A percentile compares a stretch with the other conserved stretches of the same genome.
Conservation (phyloP, 1,139 yeast species). For the Magnusiomyces sp. region DNA sequence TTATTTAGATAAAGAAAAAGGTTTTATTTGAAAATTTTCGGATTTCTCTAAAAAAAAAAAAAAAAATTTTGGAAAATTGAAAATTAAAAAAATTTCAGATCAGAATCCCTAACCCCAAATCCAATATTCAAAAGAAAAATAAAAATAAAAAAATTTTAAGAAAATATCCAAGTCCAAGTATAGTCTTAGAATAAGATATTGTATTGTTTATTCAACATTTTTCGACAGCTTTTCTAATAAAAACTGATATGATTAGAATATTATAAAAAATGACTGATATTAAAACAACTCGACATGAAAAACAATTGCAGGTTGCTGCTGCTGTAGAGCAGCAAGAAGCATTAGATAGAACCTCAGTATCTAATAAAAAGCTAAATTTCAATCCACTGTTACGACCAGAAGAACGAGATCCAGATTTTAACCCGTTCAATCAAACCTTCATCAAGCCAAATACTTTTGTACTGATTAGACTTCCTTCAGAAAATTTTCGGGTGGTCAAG, state of each 20-base stretch:
- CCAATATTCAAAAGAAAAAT: not conserved
- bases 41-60: not conserved
- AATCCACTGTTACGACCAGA: not conserved
- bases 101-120: too few species aligned
- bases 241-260: not conserved
- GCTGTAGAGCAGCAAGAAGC: too few species aligned
- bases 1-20: not conserved
- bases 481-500: conserved; percentile 62
- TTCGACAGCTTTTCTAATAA: not conserved
- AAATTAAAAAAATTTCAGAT: not conserved
- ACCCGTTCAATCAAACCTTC: conserved; percentile 10
- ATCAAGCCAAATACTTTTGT: conserved; percentile 49
- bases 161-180: too few species aligned
- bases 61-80: not conserved
- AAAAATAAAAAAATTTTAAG: not conserved
- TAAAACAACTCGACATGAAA: not conserved
- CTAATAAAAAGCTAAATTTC: too few species aligned
- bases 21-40: not conserved
- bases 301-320: not conserved
- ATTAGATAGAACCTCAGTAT: too few species aligned
- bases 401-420: conserved; percentile 3
- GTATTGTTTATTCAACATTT: conserved; percentile 4
- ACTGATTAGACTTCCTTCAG: conserved; percentile 71
- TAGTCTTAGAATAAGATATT: not conserved
- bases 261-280: not conserved